Evolutionary conservation across 345 rosid genomes (phyloP).

Genomic region (Sonneratia caseolaris): DNA sequence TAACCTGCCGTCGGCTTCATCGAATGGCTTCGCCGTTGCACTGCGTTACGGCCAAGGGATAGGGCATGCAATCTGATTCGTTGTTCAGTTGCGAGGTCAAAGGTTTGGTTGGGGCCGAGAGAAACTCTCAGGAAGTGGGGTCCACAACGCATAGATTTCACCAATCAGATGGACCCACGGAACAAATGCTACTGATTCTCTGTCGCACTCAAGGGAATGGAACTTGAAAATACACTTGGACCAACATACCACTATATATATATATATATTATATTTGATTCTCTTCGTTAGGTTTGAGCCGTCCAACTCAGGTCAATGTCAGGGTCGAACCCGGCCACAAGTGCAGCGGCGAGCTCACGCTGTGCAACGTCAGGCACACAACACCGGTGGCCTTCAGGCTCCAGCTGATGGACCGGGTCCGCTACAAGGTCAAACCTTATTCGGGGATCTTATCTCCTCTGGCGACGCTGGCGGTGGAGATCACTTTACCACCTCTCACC

Average conservation of each 20-base stretch:
- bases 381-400: conserved; percentile 61
- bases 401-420: conserved; percentile 31
- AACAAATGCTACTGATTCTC: background rate
- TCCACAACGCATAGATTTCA: background rate
- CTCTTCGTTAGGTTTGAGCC: conserved; percentile 42
- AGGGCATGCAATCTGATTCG: background rate
- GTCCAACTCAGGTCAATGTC: conserved; percentile 29
- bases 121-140: background rate
- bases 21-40: background rate
- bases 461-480: conserved; percentile 31
- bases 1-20: background rate
- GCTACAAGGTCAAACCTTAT: conserved; percentile 40
- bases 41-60: background rate
- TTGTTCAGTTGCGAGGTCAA: background rate
- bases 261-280: background rate
- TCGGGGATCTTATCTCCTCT: conserved; percentile 52
- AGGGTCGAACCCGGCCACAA: conserved; percentile 41
- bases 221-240: background rate
- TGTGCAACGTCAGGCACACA: conserved; percentile 63
- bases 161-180: background rate
- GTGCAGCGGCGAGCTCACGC: conserved; percentile 43
- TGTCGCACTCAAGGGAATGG: too few species aligned
- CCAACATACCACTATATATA: background rate
- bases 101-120: background rate
- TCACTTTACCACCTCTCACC: conserved; percentile 28